These are phyloP conservation scores for Mallotus japonicus DNA, from an alignment of 441 rosid species.

Conservation along the genomic window DNA sequence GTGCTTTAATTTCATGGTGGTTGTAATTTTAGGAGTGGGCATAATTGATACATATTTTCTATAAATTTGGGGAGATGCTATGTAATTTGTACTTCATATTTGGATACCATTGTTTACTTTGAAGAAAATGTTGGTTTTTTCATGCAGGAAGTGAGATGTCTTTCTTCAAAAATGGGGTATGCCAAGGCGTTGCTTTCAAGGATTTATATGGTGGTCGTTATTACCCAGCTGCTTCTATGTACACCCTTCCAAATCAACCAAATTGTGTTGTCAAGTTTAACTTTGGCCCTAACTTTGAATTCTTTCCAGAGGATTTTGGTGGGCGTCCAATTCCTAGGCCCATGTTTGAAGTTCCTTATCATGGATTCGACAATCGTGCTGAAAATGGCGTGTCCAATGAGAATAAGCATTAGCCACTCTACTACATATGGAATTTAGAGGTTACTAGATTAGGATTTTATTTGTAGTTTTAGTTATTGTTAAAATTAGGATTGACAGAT, in stretches of 20 bases:
- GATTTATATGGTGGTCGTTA: constrained; percentile 84
- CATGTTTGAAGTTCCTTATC: constrained; percentile 79
- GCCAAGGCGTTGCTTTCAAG: constrained; percentile 92
- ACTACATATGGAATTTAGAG: constrained; percentile 25
- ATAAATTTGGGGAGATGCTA: background rate
- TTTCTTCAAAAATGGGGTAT: constrained; percentile 81
- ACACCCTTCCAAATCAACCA: constrained; percentile 89
- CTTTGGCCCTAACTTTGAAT: constrained; percentile 87
- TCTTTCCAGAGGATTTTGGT: constrained; percentile 65
- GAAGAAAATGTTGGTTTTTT: constrained; percentile 7
- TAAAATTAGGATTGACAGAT: constrained; percentile 34
- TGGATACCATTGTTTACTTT: constrained; percentile 12
- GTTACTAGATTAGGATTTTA: constrained; percentile 31
- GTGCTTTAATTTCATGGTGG: no score
- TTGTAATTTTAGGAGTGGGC: no score
- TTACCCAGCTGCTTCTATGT: constrained; percentile 98
- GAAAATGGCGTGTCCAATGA: constrained; percentile 62
- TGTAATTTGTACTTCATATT: background rate
- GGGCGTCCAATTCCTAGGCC: constrained; percentile 73
- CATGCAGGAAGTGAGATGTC: constrained; percentile 92
- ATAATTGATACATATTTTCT: no score
- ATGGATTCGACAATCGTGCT: constrained; percentile 55
- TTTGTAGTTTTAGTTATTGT: constrained; percentile 23
- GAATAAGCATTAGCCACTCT: constrained; percentile 49
- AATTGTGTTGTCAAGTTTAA: constrained; percentile 85